Conservation (phyloP, 2,329 filamentous ascomycete genomes). For the Bimuria novae-zelandiae region DNA sequence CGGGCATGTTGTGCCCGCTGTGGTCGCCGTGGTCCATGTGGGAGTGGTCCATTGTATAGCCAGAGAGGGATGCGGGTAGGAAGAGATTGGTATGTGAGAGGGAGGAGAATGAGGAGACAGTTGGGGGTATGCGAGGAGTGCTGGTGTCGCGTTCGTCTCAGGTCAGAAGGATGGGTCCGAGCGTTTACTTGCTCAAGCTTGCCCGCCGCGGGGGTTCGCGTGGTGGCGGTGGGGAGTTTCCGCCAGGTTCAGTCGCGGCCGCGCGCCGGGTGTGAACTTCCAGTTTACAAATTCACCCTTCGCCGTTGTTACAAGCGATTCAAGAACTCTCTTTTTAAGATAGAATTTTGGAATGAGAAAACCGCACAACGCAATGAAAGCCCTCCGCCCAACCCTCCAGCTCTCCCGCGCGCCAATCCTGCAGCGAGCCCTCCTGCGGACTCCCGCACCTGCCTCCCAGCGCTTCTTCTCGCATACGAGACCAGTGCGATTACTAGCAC, state of each 20-base stretch:
- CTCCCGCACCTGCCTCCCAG: slow-evolving; percentile 18
- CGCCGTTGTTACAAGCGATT: not conserved
- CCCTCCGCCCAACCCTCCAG: slow-evolving; percentile 20
- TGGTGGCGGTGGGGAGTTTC: slow-evolving; percentile 12
- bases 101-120: slow-evolving; percentile 4
- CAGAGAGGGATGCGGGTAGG: not conserved
- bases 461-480: slow-evolving; percentile 36
- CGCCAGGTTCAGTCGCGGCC: slow-evolving; percentile 10
- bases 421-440: slow-evolving; percentile 13
- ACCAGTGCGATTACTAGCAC: slow-evolving; percentile 28
- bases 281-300: not conserved
- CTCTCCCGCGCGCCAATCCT: slow-evolving; percentile 19
- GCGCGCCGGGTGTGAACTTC: slow-evolving; percentile 9
- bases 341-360: no score
- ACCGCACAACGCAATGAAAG: slow-evolving; percentile 21
- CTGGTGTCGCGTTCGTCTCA: slow-evolving; percentile 3
- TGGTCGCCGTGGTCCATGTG: slow-evolving; percentile 61
- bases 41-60: slow-evolving; percentile 27
- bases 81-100: not conserved
- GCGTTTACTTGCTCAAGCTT: slow-evolving; percentile 2
- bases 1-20: slow-evolving; percentile 60
- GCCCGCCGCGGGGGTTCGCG: slow-evolving; percentile 17
- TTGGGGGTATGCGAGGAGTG: not conserved
- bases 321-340: not conserved
- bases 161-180: slow-evolving; percentile 8